Conservation (phyloP, 139 green algal genomes). For the Tetradesmus lagerheimii region DNA sequence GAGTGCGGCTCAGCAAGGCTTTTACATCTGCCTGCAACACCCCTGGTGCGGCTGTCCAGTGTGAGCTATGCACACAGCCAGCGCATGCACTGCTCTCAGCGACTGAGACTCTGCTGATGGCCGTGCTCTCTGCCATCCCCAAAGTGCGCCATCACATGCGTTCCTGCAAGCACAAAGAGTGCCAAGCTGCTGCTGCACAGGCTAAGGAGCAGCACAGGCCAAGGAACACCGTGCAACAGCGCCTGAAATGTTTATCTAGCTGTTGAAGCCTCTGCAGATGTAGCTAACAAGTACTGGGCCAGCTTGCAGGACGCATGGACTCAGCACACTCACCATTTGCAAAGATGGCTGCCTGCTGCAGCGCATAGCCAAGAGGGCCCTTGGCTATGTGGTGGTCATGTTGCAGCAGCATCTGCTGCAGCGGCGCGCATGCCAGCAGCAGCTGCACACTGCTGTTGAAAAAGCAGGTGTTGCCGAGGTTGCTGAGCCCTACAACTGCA, state of each 20-base stretch:
- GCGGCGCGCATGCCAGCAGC: conserved; percentile 54
- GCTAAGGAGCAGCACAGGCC: too few relatives aligned
- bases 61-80: too few relatives aligned
- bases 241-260: too few relatives aligned
- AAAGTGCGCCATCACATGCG: neutral
- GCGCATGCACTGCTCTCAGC: too few relatives aligned
- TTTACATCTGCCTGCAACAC: too few relatives aligned
- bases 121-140: neutral
- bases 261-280: neutral
- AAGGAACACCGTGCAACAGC: too few relatives aligned
- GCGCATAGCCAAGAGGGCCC: conserved; percentile 57
- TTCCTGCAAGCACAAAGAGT: neutral
- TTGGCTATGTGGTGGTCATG: conserved; percentile 16
- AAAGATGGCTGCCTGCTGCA: conserved; percentile 55
- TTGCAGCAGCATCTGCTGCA: conserved; percentile 44
- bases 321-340: neutral
- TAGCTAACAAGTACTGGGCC: neutral
- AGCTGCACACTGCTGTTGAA: conserved; percentile 76
- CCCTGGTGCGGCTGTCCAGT: too few relatives aligned
- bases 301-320: neutral
- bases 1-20: too few relatives aligned
- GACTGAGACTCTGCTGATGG: too few relatives aligned
- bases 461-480: conserved; percentile 82
- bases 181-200: neutral
- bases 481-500: conserved; percentile 58